Percentiles rank a stretch among this genome's conserved stretches.
phyloP scores from a whole-genome alignment of 306 rosid genomes.

The Rosa rugosa region DNA sequence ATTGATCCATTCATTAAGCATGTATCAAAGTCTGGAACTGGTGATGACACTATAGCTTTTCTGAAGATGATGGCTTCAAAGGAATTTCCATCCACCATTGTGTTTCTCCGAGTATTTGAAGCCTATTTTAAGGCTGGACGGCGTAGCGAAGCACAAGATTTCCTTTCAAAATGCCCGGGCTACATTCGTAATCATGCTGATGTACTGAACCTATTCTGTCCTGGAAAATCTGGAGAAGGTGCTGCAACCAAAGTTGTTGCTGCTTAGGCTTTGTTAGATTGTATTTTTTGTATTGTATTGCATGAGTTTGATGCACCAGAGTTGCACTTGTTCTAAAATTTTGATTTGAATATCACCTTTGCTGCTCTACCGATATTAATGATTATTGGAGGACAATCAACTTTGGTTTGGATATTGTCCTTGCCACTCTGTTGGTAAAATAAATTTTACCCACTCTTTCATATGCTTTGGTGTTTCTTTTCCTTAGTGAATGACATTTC shows the following conservation, averaged over 20 bases:
- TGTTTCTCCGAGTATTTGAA: constrained; percentile 50
- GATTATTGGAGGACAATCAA: constrained; percentile 29
- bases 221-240: constrained; percentile 44
- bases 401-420: constrained; percentile 38
- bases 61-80: constrained; percentile 69
- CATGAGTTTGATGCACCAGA: constrained; percentile 34
- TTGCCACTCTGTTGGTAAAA: not conserved
- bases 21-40: constrained; percentile 66
- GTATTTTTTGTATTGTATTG: constrained; percentile 28
- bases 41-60: constrained; percentile 59
- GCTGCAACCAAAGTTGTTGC: constrained; percentile 41
- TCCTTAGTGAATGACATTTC: constrained; percentile 13
- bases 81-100: constrained; percentile 55
- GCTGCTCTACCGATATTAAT: constrained; percentile 30
- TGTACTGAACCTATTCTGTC: constrained; percentile 63
- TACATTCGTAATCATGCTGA: constrained; percentile 70
- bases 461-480: constrained; percentile 9
- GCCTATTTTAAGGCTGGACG: constrained; percentile 65
- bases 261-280: constrained; percentile 40
- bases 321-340: constrained; percentile 29
- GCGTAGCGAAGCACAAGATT: constrained; percentile 62
- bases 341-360: constrained; percentile 36
- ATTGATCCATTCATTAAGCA: constrained; percentile 59
- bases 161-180: constrained; percentile 76
- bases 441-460: not conserved